Evolutionary conservation across 148 eudicot genomes (phyloP).

Genomic region (Dianthus caryophyllus): DNA sequence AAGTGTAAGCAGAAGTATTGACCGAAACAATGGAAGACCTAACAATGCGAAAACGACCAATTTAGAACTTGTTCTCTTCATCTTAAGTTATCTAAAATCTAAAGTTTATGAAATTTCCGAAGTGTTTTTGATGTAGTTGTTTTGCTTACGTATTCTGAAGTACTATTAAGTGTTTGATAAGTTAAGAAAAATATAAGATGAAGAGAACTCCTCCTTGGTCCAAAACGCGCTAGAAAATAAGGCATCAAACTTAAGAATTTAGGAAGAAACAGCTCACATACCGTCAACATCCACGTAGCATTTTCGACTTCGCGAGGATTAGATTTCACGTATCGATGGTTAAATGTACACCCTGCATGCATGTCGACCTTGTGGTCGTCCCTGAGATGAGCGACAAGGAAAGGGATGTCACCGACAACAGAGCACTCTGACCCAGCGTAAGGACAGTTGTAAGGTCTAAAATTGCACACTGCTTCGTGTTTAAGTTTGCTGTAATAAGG

Average conservation of each 20-base stretch:
- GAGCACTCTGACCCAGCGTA: conserved; percentile 97
- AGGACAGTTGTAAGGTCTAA: conserved; percentile 90
- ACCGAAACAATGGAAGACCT: conserved; percentile 96
- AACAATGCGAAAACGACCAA: conserved; percentile 12
- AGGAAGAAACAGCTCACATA: conserved; percentile 30
- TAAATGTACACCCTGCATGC: conserved; percentile 92
- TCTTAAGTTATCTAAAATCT: no score
- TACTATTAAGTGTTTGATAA: no score
- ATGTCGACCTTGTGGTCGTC: conserved; percentile 98
- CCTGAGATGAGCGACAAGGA: conserved; percentile 72
- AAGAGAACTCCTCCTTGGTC: no score
- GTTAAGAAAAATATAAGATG: no score
- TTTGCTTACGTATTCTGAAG: no score
- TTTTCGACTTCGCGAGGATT: conserved; percentile 98
- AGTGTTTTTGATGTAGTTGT: no score
- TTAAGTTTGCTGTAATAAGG: conserved; percentile 92
- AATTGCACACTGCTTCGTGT: conserved; percentile 77
- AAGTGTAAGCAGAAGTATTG: conserved; percentile 96
- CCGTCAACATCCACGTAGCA: conserved; percentile 98
- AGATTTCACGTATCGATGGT: conserved; percentile 93
- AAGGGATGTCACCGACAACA: conserved; percentile 72
- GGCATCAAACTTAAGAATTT: not conserved
- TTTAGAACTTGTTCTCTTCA: no score
- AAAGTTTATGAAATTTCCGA: no score
- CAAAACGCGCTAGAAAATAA: no score